phyloP scores from a whole-genome alignment of 345 rosid genomes.

The Reutealis trisperma region DNA sequence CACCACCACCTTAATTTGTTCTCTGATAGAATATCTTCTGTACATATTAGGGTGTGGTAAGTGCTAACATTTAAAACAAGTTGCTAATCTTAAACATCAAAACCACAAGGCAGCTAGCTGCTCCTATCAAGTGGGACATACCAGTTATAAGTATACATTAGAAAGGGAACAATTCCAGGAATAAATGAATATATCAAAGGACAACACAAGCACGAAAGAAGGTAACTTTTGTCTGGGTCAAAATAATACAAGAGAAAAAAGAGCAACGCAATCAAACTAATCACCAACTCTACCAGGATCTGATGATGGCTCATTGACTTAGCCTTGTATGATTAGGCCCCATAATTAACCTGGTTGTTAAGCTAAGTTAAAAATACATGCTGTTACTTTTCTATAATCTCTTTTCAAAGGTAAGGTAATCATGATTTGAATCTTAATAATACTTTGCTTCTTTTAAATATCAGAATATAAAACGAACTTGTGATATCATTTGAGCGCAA shows the following conservation, averaged over 20 bases:
- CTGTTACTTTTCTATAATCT: too few species aligned
- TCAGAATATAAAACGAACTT: too few species aligned
- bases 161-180: neutral
- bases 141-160: neutral
- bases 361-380: neutral
- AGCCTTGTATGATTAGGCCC: neutral
- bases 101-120: neutral
- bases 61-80: neutral
- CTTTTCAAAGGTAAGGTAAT: too few species aligned
- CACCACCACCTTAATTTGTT: constrained; percentile 15
- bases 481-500: too few species aligned
- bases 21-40: neutral
- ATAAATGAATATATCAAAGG: neutral
- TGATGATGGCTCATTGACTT: neutral
- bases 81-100: constrained; percentile 11
- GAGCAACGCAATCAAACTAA: neutral
- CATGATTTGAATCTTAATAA: too few species aligned
- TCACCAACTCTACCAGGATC: neutral
- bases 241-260: neutral
- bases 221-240: neutral
- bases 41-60: neutral
- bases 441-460: too few species aligned
- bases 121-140: constrained; percentile 10
- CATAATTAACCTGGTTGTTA: neutral
- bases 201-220: too few species aligned